phyloP scores from a whole-genome alignment of 495 filamentous ascomycete genomes.

The Aspergillus funiculosus region DNA sequence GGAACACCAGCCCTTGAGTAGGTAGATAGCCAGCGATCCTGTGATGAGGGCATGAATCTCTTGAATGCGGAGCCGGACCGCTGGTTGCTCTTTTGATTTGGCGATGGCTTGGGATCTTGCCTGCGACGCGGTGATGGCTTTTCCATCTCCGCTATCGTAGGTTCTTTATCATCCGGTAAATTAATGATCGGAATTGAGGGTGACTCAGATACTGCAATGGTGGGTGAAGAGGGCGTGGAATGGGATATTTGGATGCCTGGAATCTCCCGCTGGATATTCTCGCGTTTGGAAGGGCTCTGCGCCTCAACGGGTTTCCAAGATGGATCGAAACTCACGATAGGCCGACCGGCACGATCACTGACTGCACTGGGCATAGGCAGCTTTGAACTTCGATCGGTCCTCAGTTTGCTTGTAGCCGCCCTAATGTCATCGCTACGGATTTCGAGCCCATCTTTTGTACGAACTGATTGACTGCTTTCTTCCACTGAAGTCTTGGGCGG shows the following conservation, averaged over 20 bases:
- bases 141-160: slow-evolving; percentile 36
- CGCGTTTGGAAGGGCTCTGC: slow-evolving; percentile 17
- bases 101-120: slow-evolving; percentile 9
- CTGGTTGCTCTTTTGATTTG: slow-evolving; percentile 20
- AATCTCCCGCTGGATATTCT: slow-evolving; percentile 13
- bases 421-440: slow-evolving; percentile 80
- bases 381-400: slow-evolving; percentile 77
- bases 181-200: slow-evolving; percentile 58
- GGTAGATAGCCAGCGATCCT: slow-evolving; percentile 34
- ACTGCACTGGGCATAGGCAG: slow-evolving; percentile 81
- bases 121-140: slow-evolving; percentile 1
- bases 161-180: slow-evolving; percentile 47
- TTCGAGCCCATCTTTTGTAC: slow-evolving; percentile 68
- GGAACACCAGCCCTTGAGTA: slow-evolving; percentile 53
- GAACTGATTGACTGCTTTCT: slow-evolving; percentile 25
- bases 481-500: slow-evolving; percentile 20
- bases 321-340: slow-evolving; percentile 88
- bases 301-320: slow-evolving; percentile 62
- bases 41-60: slow-evolving; percentile 24
- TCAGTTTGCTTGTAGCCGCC: slow-evolving; percentile 81
- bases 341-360: slow-evolving; percentile 75
- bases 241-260: slow-evolving; percentile 26
- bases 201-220: slow-evolving; percentile 50
- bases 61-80: slow-evolving; percentile 17
- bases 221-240: slow-evolving; percentile 40